These are phyloP conservation scores for Penicillium crustosum DNA, from an alignment of 2,329 filamentous ascomycete genomes.

Conservation along the genomic window DNA sequence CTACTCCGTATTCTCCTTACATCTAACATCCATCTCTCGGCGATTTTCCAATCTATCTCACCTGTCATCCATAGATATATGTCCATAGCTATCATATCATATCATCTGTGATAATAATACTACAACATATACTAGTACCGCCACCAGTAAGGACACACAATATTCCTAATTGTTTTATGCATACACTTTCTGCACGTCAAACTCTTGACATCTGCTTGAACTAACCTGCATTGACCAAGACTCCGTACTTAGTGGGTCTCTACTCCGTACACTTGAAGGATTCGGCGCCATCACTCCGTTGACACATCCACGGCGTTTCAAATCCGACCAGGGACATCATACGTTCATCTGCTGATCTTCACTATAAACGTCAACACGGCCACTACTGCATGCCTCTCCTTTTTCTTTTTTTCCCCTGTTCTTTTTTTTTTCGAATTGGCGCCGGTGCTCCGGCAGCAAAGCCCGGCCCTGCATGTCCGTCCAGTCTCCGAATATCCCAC, in stretches of 20 bases:
- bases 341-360: background rate
- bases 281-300: background rate
- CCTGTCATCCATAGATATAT: background rate
- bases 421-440: background rate
- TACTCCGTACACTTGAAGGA: background rate
- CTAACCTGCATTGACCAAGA: background rate
- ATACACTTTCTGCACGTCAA: background rate
- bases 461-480: background rate
- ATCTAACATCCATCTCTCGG: background rate
- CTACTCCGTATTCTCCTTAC: background rate
- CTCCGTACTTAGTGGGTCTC: background rate
- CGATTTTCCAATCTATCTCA: background rate
- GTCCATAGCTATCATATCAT: no score
- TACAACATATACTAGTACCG: background rate
- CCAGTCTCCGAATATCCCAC: background rate
- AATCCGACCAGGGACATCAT: background rate
- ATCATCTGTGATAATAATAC: background rate
- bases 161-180: background rate
- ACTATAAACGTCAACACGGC: background rate
- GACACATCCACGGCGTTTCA: background rate
- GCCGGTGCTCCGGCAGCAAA: background rate
- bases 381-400: background rate
- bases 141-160: conserved; percentile 15
- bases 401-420: background rate
- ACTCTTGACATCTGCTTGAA: background rate